Evolutionary conservation across 148 eudicot genomes (phyloP).

Genomic region (Rhododendron kiyosumense): DNA sequence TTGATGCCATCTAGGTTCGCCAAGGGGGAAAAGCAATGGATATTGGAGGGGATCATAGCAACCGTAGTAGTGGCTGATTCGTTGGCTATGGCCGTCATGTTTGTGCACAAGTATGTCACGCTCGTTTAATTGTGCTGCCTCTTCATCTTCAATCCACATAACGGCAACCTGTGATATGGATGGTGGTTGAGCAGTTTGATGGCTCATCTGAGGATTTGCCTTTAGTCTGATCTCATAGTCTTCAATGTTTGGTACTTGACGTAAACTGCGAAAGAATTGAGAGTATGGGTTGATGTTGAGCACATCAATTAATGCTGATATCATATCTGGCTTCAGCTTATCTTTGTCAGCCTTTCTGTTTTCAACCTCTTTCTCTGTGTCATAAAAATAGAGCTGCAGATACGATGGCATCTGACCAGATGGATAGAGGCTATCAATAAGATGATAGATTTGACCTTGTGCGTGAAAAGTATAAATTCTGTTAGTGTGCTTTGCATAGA

Average conservation of each 20-base stretch:
- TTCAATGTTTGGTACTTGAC: neutral
- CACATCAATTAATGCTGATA: fast-evolving
- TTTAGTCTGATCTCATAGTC: neutral
- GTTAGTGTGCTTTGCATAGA: too few relatives aligned
- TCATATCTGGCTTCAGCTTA: fast-evolving
- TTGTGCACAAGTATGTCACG: neutral
- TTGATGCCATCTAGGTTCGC: neutral
- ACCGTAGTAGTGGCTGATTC: neutral
- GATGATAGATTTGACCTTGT: too few relatives aligned
- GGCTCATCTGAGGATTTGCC: neutral
- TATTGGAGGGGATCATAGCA: neutral
- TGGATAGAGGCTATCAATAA: too few relatives aligned
- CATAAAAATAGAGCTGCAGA: neutral
- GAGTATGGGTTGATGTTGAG: neutral
- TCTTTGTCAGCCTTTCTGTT: neutral
- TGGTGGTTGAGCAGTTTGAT: neutral
- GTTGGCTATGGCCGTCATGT: neutral
- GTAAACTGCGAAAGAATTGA: neutral
- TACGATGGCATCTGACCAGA: too few relatives aligned
- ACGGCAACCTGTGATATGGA: neutral
- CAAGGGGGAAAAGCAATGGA: neutral
- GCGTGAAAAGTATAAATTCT: too few relatives aligned
- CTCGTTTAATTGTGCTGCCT: fast-evolving
- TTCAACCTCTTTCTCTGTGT: neutral
- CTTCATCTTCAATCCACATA: neutral